Conservation (phyloP, 768 basidiomycete genomes). For the Suillus occidentalis region DNA sequence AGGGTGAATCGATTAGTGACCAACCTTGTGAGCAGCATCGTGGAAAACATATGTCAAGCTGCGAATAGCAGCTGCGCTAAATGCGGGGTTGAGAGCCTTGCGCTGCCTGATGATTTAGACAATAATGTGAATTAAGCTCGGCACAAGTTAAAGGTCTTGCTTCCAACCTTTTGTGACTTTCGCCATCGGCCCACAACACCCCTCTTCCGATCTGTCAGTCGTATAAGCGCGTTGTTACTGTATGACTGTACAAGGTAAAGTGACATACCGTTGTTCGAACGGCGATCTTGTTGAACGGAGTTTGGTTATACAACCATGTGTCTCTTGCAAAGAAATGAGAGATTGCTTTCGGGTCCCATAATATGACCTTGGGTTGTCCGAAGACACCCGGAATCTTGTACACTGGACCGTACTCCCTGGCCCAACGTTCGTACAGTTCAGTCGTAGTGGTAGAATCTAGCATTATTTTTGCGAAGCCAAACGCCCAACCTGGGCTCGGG, state of each 20-base stretch:
- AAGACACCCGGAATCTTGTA: slow-evolving; percentile 38
- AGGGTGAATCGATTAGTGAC: neutral
- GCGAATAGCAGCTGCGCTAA: slow-evolving; percentile 52
- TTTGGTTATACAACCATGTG: slow-evolving; percentile 45
- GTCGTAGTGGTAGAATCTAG: slow-evolving; percentile 30
- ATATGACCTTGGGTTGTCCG: slow-evolving; percentile 33
- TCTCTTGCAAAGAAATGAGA: slow-evolving; percentile 50
- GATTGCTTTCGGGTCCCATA: slow-evolving; percentile 48
- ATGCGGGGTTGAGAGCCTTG: slow-evolving; percentile 51
- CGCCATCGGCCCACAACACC: slow-evolving; percentile 33
- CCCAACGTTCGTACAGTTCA: slow-evolving; percentile 43
- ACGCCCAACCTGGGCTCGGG: slow-evolving; percentile 37
- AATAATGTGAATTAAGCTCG: neutral
- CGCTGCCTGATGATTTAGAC: slow-evolving; percentile 37
- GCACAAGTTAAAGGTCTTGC: too few relatives aligned
- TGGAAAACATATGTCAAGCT: slow-evolving; percentile 47
- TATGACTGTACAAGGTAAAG: neutral
- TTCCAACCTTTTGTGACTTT: slow-evolving; percentile 9
- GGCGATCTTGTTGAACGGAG: slow-evolving; percentile 33
- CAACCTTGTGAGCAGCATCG: slow-evolving; percentile 52
- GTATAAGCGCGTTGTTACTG: neutral
- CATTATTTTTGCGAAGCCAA: slow-evolving; percentile 35
- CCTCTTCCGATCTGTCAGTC: slow-evolving; percentile 22
- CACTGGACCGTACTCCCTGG: slow-evolving; percentile 42
- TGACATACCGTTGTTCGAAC: slow-evolving; percentile 41